phyloP scores from a whole-genome alignment of 345 rosid species.

The Laguncularia racemosa region DNA sequence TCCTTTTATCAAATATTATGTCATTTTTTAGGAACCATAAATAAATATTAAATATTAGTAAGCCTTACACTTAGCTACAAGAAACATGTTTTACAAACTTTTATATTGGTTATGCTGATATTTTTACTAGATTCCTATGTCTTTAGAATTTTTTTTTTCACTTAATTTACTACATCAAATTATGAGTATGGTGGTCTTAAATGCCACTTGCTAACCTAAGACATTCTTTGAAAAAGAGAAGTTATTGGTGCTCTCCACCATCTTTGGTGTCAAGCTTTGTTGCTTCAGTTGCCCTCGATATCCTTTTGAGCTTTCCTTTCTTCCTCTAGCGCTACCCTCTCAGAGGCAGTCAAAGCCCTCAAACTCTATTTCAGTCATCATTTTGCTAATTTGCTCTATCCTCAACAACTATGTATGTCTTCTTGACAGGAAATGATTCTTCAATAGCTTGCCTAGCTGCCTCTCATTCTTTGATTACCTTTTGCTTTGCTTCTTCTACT shows the following conservation, averaged over 20 bases:
- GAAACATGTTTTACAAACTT: no score
- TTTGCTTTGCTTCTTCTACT: conserved; percentile 84
- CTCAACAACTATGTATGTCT: conserved; percentile 85
- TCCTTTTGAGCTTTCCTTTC: conserved; percentile 48
- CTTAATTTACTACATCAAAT: no score
- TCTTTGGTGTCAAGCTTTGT: conserved; percentile 97
- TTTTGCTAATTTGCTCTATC: conserved; percentile 71
- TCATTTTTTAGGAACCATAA: no score
- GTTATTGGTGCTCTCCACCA: conserved; percentile 82
- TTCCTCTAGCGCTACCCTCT: conserved; percentile 54
- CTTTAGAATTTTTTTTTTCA: no score
- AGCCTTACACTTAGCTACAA: no score
- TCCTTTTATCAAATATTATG: no score
- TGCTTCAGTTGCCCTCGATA: no score
- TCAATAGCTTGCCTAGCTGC: conserved; percentile 91
- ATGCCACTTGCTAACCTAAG: conserved; percentile 48
- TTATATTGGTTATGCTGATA: no score
- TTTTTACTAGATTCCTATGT: no score
- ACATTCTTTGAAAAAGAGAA: conserved; percentile 95
- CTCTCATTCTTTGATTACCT: conserved; percentile 69
- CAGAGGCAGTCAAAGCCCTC: conserved; percentile 70
- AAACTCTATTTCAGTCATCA: conserved; percentile 69
- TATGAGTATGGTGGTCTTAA: no score
- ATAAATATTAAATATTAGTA: no score
- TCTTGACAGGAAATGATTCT: conserved; percentile 96